These are phyloP conservation scores for Lasiosphaeriaceae sp. DNA, from an alignment of 495 filamentous ascomycete genomes.

Conservation along the genomic window DNA sequence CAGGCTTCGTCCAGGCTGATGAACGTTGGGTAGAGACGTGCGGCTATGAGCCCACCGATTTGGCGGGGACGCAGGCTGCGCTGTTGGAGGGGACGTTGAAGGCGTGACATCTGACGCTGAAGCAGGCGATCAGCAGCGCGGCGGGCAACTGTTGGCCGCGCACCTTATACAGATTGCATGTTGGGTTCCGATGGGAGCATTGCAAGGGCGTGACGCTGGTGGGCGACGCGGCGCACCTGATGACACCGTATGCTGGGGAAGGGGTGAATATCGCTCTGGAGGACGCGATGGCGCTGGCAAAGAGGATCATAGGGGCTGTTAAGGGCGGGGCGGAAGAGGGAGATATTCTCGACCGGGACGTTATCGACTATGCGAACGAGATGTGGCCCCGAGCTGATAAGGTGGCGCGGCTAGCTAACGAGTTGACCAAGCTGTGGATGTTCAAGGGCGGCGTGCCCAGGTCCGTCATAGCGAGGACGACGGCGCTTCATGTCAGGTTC, in stretches of 20 bases:
- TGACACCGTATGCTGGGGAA: slow-evolving; percentile 57
- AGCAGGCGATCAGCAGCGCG: slow-evolving; percentile 22
- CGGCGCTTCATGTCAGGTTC: slow-evolving; percentile 13
- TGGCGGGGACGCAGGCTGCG: slow-evolving; percentile 20
- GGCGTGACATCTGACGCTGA: slow-evolving; percentile 28
- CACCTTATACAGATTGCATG: slow-evolving; percentile 50
- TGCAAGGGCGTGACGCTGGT: slow-evolving; percentile 44
- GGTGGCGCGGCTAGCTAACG: slow-evolving; percentile 29
- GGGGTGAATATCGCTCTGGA: slow-evolving; percentile 57
- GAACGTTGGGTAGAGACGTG: slow-evolving; percentile 39
- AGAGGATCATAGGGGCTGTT: slow-evolving; percentile 25
- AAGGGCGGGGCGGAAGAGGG: slow-evolving; percentile 7
- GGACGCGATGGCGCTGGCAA: slow-evolving; percentile 54
- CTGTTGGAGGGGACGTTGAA: slow-evolving; percentile 23
- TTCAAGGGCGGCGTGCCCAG: slow-evolving; percentile 18
- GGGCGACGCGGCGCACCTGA: slow-evolving; percentile 60
- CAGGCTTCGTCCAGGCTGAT: slow-evolving; percentile 11
- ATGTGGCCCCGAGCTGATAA: slow-evolving; percentile 32
- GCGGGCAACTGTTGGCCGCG: slow-evolving; percentile 20
- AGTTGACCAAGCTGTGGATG: slow-evolving; percentile 26
- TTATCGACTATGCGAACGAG: slow-evolving; percentile 28
- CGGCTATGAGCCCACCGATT: slow-evolving; percentile 27
- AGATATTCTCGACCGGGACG: slow-evolving; percentile 21
- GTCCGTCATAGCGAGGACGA: slow-evolving; percentile 13
- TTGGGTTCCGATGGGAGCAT: slow-evolving; percentile 49